These are phyloP conservation scores for Fusarium algeriense DNA, from an alignment of 2,329 filamentous ascomycete species.

Conservation along the genomic window DNA sequence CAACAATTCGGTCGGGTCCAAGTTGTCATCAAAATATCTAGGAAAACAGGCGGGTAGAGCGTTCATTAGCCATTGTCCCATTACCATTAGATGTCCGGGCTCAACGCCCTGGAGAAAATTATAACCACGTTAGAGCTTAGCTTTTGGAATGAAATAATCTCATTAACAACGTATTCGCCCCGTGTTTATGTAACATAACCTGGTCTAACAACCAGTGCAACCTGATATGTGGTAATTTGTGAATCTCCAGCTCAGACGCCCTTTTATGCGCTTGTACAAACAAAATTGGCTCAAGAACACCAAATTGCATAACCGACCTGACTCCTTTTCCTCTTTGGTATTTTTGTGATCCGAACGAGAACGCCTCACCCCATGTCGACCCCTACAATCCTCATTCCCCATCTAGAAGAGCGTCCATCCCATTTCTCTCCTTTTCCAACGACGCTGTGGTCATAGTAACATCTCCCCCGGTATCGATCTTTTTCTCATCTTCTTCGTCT, in stretches of 20 bases:
- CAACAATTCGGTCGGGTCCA: slow-evolving; percentile 48
- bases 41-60: slow-evolving; percentile 31
- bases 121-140: neutral
- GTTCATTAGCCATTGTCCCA: slow-evolving; percentile 38
- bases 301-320: slow-evolving; percentile 24
- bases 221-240: neutral
- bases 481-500: slow-evolving; percentile 60
- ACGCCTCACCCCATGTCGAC: slow-evolving; percentile 35
- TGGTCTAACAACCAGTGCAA: slow-evolving; percentile 4
- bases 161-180: neutral
- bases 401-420: slow-evolving; percentile 60
- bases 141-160: neutral
- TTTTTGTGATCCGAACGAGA: slow-evolving; percentile 41
- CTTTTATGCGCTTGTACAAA: slow-evolving; percentile 23
- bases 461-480: slow-evolving; percentile 49
- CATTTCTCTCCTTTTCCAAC: slow-evolving; percentile 60
- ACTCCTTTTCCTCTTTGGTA: slow-evolving; percentile 40
- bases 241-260: slow-evolving; percentile 17
- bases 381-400: slow-evolving; percentile 51
- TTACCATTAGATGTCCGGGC: slow-evolving; percentile 49
- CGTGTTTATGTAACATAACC: neutral
- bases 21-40: slow-evolving; percentile 31
- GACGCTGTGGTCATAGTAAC: slow-evolving; percentile 57
- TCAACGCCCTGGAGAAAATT: slow-evolving; percentile 48
- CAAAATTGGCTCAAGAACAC: slow-evolving; percentile 21